These are phyloP conservation scores for Cercospora zeina DNA, from an alignment of 2,329 filamentous ascomycete genomes.

Conservation along the genomic window DNA sequence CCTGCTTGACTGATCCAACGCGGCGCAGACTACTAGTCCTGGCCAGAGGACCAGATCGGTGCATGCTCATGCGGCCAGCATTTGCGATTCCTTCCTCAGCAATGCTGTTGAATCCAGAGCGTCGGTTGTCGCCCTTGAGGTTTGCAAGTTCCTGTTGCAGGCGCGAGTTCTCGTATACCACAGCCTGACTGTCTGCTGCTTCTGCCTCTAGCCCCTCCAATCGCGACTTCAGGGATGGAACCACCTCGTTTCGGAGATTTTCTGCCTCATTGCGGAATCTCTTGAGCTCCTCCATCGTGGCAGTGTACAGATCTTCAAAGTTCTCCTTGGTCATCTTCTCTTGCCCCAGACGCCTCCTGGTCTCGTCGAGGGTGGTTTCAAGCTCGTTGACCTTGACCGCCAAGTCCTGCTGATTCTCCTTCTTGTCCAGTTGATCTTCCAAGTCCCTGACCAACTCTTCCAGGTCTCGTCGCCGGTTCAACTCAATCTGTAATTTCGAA, in stretches of 20 bases:
- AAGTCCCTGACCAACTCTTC: slow-evolving; percentile 83
- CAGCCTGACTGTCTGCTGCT: slow-evolving; percentile 68
- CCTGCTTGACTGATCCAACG: slow-evolving; percentile 41
- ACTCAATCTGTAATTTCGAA: slow-evolving; percentile 83
- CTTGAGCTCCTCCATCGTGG: slow-evolving; percentile 78
- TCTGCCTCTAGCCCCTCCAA: slow-evolving; percentile 77
- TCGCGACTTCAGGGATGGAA: slow-evolving; percentile 73
- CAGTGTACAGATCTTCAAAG: slow-evolving; percentile 86
- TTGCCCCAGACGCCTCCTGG: slow-evolving; percentile 76
- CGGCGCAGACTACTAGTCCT: slow-evolving; percentile 47
- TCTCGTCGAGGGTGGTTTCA: slow-evolving; percentile 76
- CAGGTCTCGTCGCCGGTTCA: slow-evolving; percentile 69
- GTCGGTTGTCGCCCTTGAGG: slow-evolving; percentile 55
- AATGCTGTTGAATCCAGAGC: slow-evolving; percentile 58
- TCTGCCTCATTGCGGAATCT: slow-evolving; percentile 85
- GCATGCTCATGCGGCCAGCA: slow-evolving; percentile 43
- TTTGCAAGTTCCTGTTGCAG: slow-evolving; percentile 82
- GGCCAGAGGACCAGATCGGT: slow-evolving; percentile 60
- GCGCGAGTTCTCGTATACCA: slow-evolving; percentile 77
- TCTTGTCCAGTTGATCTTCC: slow-evolving; percentile 72
- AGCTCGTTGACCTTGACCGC: slow-evolving; percentile 67
- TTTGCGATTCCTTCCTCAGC: slow-evolving; percentile 56
- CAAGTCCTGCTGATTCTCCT: slow-evolving; percentile 41
- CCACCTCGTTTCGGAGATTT: slow-evolving; percentile 83
- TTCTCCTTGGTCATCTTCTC: slow-evolving; percentile 87